Base-by-base conservation (phyloP, 140 eudicot genomes). In the Senecio squalidus region DNA sequence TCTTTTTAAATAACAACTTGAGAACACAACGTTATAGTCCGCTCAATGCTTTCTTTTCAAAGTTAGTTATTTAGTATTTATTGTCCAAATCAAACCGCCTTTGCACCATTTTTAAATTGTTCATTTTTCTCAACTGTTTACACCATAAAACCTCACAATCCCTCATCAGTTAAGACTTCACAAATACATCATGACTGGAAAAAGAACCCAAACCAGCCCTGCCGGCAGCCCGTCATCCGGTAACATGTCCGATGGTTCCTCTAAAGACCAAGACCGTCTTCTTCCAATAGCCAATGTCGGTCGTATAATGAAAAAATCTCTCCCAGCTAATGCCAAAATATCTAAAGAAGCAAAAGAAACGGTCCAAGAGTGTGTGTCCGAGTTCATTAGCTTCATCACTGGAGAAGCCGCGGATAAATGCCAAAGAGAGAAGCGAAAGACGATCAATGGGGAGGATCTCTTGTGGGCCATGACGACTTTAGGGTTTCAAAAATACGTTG, bases 351-450 rank as follows among this genome's bases (percentile, higher is more conserved):
- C 89, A 30, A 82, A 82, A 23, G 89, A 82, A 45, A 77, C 77
- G 0, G 79, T 82, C 23, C 89, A 82, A 58, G 84, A 70, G 50
- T 82, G 89, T 15, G 89, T 77, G 34, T 70, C 89, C 0, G 89
- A 82, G 74, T 82, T 82, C 79, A 82, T 82, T 4, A 74, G 82
- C 60, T 74, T 82, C 58, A 55, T 82, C 20, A 82, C 89, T 0
- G 84, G 89, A 14, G 89, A 82, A 58, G 89, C 89, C 4, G 60
- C 89, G 0, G 89, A 82, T 9, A 82, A 82, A 61, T 82, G 89
- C 39, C 84, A 75, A 39, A 71, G 77, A 45, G 89, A 82, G 62
- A 78, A 78, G 65, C 61, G 89, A 38, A 82, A 82, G 70, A 82
- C 84, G 28, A 60, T 82, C 62, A 82, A 82, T 28, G 89, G 89